phyloP scores from a whole-genome alignment of 768 basidiomycete genomes.

The Lentinus tigrinus region DNA sequence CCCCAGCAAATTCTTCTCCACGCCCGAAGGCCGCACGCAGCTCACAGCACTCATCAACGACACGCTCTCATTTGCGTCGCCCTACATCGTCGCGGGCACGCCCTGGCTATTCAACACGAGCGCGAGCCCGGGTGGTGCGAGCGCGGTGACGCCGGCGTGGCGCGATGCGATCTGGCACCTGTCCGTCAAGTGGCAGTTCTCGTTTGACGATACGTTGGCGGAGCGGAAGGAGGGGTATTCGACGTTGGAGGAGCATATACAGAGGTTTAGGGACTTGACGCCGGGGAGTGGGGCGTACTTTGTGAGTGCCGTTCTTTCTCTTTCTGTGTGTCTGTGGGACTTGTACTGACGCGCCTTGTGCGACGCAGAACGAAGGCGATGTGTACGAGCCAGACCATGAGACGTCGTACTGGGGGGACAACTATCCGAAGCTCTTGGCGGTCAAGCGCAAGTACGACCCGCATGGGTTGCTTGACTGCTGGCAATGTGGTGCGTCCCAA shows the following conservation, averaged over 20 bases:
- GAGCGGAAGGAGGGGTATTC: conserved; percentile 11
- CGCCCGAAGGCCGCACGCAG: conserved; percentile 19
- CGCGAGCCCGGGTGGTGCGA: conserved; percentile 13
- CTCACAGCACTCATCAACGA: conserved; percentile 20
- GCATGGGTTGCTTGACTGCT: conserved; percentile 29
- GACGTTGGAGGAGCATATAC: conserved; percentile 11
- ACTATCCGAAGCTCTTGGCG: conserved; percentile 29
- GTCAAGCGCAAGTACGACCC: conserved; percentile 37
- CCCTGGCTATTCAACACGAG: conserved; percentile 21
- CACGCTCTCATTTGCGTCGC: conserved; percentile 23
- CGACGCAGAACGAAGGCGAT: conserved; percentile 33
- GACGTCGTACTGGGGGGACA: conserved; percentile 35
- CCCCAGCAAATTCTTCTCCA: conserved; percentile 25
- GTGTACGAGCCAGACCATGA: conserved; percentile 34
- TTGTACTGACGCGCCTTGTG: background rate
- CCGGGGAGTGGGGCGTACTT: conserved; percentile 33
- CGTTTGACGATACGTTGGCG: conserved; percentile 21
- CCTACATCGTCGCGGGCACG: conserved; percentile 25
- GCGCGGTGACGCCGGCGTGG: conserved; percentile 31
- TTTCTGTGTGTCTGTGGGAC: background rate
- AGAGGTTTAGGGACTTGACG: conserved; percentile 25
- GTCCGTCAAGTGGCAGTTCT: conserved; percentile 8
- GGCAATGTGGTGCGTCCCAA: conserved; percentile 34
- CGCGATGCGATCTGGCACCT: conserved; percentile 27
- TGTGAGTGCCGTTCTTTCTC: conserved; percentile 19